Conservation (phyloP, 345 rosid species). For the Salix dunnii region DNA sequence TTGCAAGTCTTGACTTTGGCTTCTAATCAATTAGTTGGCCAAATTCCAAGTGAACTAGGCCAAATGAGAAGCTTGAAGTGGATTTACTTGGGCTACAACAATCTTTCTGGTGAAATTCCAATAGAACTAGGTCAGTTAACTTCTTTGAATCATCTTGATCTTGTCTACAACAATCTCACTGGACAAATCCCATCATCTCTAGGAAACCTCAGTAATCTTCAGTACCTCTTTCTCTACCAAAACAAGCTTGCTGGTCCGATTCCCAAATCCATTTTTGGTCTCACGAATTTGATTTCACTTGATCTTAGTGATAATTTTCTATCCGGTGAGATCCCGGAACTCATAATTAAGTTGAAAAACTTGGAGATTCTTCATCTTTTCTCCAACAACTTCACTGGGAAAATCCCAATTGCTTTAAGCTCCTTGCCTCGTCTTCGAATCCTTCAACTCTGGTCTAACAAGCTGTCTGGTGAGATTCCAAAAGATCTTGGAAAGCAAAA, state of each 20-base stretch:
- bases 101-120: conserved; percentile 76
- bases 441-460: conserved; percentile 87
- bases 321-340: conserved; percentile 70
- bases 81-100: conserved; percentile 89
- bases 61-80: conserved; percentile 55
- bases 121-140: conserved; percentile 51
- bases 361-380: conserved; percentile 85
- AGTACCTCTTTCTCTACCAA: conserved; percentile 70
- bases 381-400: conserved; percentile 65
- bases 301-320: conserved; percentile 76
- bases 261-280: conserved; percentile 53
- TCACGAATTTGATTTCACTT: conserved; percentile 55
- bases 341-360: conserved; percentile 43
- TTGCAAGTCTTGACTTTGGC: conserved; percentile 68
- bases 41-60: conserved; percentile 49
- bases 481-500: conserved; percentile 53
- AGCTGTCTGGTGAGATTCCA: conserved; percentile 63
- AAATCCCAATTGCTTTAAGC: conserved; percentile 53
- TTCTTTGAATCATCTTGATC: conserved; percentile 66
- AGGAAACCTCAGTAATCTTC: conserved; percentile 54
- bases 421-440: conserved; percentile 71
- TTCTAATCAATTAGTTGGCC: conserved; percentile 69
- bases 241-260: conserved; percentile 63
- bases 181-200: conserved; percentile 65
- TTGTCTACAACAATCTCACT: conserved; percentile 81